Evolutionary conservation across 345 rosid genomes (phyloP), one percentile per base, ranked within the genome.

Genomic region (Salix purpurea): DNA sequence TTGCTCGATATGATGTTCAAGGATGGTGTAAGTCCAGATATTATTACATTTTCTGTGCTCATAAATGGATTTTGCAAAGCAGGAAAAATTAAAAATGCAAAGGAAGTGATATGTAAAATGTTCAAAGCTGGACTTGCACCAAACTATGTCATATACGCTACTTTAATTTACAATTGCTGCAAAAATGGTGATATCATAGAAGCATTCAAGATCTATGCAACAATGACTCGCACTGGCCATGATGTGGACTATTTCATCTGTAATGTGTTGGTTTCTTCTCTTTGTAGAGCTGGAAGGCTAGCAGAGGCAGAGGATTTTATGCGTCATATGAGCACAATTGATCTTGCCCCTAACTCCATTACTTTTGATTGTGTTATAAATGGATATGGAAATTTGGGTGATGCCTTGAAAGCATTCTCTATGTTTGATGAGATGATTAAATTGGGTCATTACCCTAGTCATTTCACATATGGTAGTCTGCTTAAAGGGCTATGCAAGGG

Each of bases 401-500:
- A 91, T 79, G 89, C 81, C 76, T 74, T 87, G 77, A 90, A 84
- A 83, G 91, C 90, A 3, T 88, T 89, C 69, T 86, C 87, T 39
- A 18, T 86, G 82, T 89, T 91, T 66, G 98, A 94, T 83, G 97
- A 94, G 83, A 94, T 91, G 95, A 71, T 89, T 40, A 84, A 79
- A 78, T 82, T 70, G 30, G 94, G 97, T 62, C 88, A 90, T 82
- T 82, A 76, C 71, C 97, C 99, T 18, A 84, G 88, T 58, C 83
- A 80, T 78, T 86, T 90, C 85, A 89, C 97, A 9, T 92, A 90
- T 74, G 86, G 90, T n/a, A 78, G 96, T 81, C 85, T 95, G 58
- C 91, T 92, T 67, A 95, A 91, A 87, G 99, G 92, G 83, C 86
- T 92, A 66, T 92, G 97, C 83, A 89, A 71, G 81, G 90, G 94